A percentile compares a stretch with the other conserved stretches of the same genome.
These are phyloP conservation scores for Blastobotrys petasosporus DNA, from an alignment of 1,139 yeast genomes.

Conservation along the genomic window DNA sequence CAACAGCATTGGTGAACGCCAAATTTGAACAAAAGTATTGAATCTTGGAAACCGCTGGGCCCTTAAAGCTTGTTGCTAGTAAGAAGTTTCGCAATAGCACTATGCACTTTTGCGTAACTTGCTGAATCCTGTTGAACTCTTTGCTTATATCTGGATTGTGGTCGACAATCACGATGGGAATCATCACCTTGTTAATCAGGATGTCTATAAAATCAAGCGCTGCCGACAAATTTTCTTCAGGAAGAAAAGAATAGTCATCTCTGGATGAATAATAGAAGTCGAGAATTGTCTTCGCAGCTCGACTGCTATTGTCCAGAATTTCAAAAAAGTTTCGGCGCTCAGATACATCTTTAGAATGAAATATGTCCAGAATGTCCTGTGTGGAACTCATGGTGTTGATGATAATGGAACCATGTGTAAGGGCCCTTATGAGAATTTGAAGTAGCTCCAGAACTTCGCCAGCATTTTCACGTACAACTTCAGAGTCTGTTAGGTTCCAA, in stretches of 20 bases:
- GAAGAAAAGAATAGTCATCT: background rate
- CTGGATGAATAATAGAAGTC: constrained; percentile 6
- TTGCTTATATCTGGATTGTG: background rate
- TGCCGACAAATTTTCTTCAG: constrained; percentile 7
- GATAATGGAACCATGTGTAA: background rate
- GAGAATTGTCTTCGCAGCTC: constrained; percentile 5
- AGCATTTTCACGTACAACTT: constrained; percentile 6
- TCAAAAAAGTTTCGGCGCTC: background rate
- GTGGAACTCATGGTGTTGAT: background rate
- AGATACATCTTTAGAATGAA: too few species aligned
- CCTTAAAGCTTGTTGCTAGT: background rate
- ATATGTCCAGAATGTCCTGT: too few species aligned
- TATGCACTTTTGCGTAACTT: background rate
- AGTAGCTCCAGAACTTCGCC: constrained; percentile 7
- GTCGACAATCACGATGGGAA: background rate
- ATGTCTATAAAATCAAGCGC: constrained; percentile 4
- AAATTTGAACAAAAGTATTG: constrained; percentile 8
- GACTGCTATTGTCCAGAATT: constrained; percentile 4
- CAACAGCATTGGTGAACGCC: background rate
- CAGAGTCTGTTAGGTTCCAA: constrained; percentile 6
- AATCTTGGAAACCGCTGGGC: background rate
- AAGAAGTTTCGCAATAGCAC: background rate
- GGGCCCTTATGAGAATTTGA: constrained; percentile 4
- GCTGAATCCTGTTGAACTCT: background rate
- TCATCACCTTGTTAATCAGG: constrained; percentile 1